Conservation (phyloP, 768 basidiomycete species). For the Boletus rubropictus region DNA sequence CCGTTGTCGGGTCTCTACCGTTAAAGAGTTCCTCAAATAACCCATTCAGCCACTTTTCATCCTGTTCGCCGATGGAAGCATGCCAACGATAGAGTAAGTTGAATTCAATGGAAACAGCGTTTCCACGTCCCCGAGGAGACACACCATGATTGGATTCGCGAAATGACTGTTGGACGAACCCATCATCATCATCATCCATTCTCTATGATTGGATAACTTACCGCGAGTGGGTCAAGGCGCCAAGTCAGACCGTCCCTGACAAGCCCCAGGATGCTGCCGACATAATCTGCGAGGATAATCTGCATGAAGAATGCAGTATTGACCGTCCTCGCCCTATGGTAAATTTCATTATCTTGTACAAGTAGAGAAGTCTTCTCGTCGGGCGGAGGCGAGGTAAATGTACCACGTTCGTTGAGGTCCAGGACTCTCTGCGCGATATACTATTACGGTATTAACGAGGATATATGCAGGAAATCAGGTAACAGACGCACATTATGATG, state of each 20-base stretch:
- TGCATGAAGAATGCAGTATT: constrained; percentile 71
- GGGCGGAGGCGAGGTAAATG: constrained; percentile 30
- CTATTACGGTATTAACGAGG: constrained; percentile 32
- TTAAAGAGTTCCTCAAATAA: constrained; percentile 43
- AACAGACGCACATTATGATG: constrained; percentile 61
- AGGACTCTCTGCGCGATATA: constrained; percentile 64
- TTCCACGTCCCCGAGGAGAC: constrained; percentile 63
- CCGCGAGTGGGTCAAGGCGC: constrained; percentile 65
- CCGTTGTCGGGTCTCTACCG: constrained; percentile 36
- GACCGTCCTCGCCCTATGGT: constrained; percentile 64
- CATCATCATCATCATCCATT: not conserved
- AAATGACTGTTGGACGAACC: constrained; percentile 34
- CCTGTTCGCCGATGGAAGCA: constrained; percentile 48
- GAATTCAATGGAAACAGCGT: constrained; percentile 74
- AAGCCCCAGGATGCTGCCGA: constrained; percentile 67
- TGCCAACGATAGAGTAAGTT: constrained; percentile 62
- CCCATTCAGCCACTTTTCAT: constrained; percentile 50
- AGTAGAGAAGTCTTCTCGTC: constrained; percentile 19
- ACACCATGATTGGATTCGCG: constrained; percentile 48
- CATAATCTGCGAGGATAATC: constrained; percentile 66
- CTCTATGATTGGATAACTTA: constrained; percentile 18
- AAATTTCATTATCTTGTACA: constrained; percentile 72
- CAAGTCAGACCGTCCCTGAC: constrained; percentile 58
- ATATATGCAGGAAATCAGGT: not conserved
- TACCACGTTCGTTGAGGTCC: constrained; percentile 60